These are phyloP conservation scores for Telfairia occidentalis DNA, from an alignment of 331 rosid species.

Conservation along the genomic window DNA sequence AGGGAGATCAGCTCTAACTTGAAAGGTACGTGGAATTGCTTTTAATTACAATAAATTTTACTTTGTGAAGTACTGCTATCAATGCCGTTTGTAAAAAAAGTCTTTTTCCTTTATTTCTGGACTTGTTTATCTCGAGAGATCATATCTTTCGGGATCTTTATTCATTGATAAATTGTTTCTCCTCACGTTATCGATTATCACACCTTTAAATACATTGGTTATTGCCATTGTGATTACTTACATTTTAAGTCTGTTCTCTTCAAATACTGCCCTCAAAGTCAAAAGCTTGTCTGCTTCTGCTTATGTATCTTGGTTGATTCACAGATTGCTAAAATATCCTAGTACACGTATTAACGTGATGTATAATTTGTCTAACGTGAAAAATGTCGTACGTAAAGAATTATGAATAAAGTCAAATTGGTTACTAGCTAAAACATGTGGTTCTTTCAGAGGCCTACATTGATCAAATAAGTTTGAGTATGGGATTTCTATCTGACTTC, in stretches of 20 bases:
- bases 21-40: conserved; percentile 37
- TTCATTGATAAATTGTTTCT: neutral
- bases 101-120: neutral
- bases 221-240: neutral
- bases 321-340: neutral
- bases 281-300: neutral
- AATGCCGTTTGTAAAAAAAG: neutral
- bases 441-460: neutral
- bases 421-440: neutral
- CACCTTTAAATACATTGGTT: neutral
- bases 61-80: neutral
- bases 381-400: neutral
- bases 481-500: conserved; percentile 4
- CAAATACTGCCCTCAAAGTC: neutral
- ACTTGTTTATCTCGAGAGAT: neutral
- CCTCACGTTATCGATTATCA: neutral
- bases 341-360: neutral
- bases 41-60: neutral
- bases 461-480: neutral
- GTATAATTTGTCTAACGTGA: neutral
- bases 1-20: conserved; percentile 79
- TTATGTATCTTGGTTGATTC: neutral
- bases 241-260: neutral
- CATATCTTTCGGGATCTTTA: neutral
- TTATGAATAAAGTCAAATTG: neutral